A percentile compares a stretch with the other conserved stretches of the same genome.
These are phyloP conservation scores for Penicillium janthinellum DNA, from an alignment of 2,329 filamentous ascomycete genomes.

Conservation along the genomic window DNA sequence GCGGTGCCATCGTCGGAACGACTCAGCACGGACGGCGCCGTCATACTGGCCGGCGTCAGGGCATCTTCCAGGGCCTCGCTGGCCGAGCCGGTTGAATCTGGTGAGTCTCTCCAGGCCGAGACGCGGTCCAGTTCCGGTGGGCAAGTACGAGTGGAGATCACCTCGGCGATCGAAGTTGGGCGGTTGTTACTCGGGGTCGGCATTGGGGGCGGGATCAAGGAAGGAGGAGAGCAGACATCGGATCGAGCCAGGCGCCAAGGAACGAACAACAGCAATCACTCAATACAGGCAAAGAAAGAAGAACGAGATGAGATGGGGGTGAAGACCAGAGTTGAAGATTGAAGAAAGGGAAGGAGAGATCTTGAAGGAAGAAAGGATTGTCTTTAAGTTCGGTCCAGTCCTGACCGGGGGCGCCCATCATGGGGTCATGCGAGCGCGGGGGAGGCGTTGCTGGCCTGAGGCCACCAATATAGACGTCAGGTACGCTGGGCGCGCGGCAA, in stretches of 20 bases:
- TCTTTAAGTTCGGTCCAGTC: slow-evolving; percentile 2
- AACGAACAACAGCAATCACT: slow-evolving; percentile 13
- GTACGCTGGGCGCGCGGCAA: slow-evolving; percentile 8
- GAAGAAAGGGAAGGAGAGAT: slow-evolving; percentile 1
- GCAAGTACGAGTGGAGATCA: slow-evolving; percentile 50
- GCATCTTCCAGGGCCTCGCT: slow-evolving; percentile 33
- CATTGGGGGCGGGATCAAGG: slow-evolving; percentile 48
- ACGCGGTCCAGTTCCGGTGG: slow-evolving; percentile 50
- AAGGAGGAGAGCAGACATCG: slow-evolving; percentile 37
- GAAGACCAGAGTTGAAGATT: slow-evolving; percentile 5
- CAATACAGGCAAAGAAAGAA: background rate
- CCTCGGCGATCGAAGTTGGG: slow-evolving; percentile 48
- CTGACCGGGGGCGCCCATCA: slow-evolving; percentile 23
- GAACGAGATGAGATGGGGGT: slow-evolving; percentile 1
- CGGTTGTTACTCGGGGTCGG: slow-evolving; percentile 51
- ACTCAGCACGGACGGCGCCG: slow-evolving; percentile 29
- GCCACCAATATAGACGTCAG: slow-evolving; percentile 21
- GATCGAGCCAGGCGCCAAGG: slow-evolving; percentile 24
- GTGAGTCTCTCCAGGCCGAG: slow-evolving; percentile 36
- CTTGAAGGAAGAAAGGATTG: slow-evolving; percentile 14
- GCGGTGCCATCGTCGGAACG: slow-evolving; percentile 32
- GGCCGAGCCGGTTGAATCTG: slow-evolving; percentile 27
- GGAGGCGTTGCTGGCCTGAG: slow-evolving; percentile 33
- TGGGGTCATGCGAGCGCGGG: slow-evolving; percentile 45
- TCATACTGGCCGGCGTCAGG: slow-evolving; percentile 28